phyloP scores from a whole-genome alignment of 192 early-diverging fungal species.

The Linnemannia elongata region DNA sequence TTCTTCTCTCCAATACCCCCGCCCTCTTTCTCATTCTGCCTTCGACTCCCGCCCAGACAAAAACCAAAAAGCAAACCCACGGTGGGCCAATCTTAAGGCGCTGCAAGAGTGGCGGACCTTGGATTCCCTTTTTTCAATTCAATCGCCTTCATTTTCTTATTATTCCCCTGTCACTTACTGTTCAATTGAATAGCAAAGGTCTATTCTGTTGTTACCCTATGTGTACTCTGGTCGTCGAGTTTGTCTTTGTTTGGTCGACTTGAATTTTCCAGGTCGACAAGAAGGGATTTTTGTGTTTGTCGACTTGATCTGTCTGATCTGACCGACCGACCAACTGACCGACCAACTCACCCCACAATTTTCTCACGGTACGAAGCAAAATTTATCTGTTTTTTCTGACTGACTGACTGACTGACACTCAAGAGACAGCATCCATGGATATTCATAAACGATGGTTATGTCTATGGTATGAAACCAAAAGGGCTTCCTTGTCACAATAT shows the following conservation, averaged over 20 bases:
- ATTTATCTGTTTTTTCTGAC: neutral
- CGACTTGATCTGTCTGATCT: slow-evolving; percentile 1
- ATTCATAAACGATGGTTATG: no score
- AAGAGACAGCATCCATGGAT: no score
- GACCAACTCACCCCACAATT: slow-evolving; percentile 7
- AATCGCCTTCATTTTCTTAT: neutral
- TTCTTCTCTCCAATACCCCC: neutral
- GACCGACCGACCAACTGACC: neutral
- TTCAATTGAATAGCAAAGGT: neutral
- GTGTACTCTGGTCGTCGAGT: neutral
- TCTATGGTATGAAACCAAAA: no score
- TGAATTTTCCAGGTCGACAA: neutral
- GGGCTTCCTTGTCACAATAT: no score
- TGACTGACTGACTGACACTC: no score
- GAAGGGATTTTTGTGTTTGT: neutral
- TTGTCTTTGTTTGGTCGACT: neutral
- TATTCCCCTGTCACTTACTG: neutral
- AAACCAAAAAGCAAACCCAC: neutral
- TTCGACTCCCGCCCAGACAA: neutral
- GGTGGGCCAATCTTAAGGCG: neutral
- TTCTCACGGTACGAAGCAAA: neutral
- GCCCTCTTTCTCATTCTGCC: neutral
- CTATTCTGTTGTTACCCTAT: neutral
- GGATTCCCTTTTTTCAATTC: neutral
- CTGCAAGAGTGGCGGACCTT: neutral